phyloP scores from a whole-genome alignment of 2,329 filamentous ascomycete species.

The Xylaria sp. region DNA sequence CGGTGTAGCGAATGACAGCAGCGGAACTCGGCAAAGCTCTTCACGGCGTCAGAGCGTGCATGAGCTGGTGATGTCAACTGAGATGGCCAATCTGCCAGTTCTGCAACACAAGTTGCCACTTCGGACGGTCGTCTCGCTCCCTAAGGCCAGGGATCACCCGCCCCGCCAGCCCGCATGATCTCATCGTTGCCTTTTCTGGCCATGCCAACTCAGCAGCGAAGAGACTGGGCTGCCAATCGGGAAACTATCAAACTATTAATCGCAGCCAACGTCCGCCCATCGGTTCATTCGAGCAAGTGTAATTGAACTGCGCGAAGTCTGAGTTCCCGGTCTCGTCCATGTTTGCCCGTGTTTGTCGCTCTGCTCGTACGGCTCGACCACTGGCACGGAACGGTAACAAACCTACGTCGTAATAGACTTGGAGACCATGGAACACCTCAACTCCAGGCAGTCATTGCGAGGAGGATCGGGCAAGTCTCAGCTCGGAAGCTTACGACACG shows the following conservation, averaged over 20 bases:
- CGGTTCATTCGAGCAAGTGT: background rate
- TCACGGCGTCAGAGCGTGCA: conserved; percentile 11
- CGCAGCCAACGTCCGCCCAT: background rate
- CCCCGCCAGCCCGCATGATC: conserved; percentile 27
- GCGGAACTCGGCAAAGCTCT: conserved; percentile 15
- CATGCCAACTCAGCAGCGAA: conserved; percentile 11
- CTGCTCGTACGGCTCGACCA: background rate
- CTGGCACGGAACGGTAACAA: background rate
- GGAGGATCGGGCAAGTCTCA: no score
- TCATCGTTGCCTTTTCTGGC: conserved; percentile 17
- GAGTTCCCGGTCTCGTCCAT: no score
- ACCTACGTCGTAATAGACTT: no score
- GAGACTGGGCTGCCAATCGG: no score
- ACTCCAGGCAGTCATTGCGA: no score
- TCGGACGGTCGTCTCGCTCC: conserved; percentile 2
- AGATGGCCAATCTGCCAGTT: conserved; percentile 16
- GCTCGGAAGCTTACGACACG: no score
- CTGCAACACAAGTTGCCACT: conserved; percentile 15
- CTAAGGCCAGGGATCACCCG: conserved; percentile 14
- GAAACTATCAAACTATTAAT: no score
- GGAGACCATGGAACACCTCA: no score
- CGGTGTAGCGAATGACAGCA: conserved; percentile 27
- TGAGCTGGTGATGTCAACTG: conserved; percentile 27
- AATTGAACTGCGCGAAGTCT: background rate
- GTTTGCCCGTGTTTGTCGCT: no score